Evolutionary conservation across 2,329 filamentous ascomycete species (phyloP), one percentile per base, ranked within the genome.

Genomic region (Apiospora arundinis): DNA sequence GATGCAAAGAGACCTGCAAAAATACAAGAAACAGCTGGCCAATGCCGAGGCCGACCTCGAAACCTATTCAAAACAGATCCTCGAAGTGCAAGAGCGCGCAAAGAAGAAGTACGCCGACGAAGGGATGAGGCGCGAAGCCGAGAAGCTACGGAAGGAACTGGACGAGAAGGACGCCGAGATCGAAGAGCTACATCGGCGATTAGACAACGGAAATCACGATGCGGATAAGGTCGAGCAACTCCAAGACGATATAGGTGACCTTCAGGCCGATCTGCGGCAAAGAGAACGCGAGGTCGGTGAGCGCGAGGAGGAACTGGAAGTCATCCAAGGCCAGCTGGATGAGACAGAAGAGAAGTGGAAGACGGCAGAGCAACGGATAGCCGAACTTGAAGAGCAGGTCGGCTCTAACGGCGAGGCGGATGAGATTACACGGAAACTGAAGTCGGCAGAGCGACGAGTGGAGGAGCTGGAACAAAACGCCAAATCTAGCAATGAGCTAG

Each of bases 1-100:
- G 0, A 93, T 98, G 90, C 92, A 96, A 79, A 90, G 92, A 72
- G 96, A 99, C 77, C 87, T 99, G 23, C 90, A 93, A 75, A 91
- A 91, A 74, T 96, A 95, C 83, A 93, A 93, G 80, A 98, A 97
- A 80, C 92, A 92, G 52, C 86, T 99, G 14, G 90, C 89, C 25
- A 89, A 91, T 28, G 95, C 95, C 4, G 95, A 98, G 83, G 92
- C 91, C 74, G 94, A 98, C 73, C 87, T 98, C 2, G 95, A 97
- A 78, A 88, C 88, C 72, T 97, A 97, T 80, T 90, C 92, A 70
- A 87, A 92, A 76, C 93, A 97, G 79, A 90, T 98, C 74, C 84
- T 92, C 70, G 93, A 97, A 74, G 89, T 97, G 72, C 93, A 95
- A 74, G 93, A 97, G 72, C 93, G 92, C 77, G 88, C 94, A 70